Evolutionary conservation across 139 green algal species (phyloP).

Genomic region (Chlorella sp.): DNA sequence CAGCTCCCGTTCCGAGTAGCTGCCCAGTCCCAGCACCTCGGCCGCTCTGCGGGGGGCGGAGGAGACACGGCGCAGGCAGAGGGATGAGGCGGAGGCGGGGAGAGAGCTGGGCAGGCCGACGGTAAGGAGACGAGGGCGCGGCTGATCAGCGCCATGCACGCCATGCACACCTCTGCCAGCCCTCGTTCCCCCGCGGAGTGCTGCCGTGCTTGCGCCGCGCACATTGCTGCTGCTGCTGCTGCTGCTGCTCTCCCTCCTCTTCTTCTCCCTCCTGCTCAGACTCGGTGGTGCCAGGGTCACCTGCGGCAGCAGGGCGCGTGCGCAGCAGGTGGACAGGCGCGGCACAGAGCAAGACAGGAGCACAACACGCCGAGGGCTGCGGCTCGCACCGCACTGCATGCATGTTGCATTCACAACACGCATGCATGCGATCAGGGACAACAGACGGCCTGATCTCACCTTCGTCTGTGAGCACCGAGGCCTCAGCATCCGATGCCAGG

Average conservation of each 20-base stretch:
- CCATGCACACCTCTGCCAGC: slow-evolving; percentile 7
- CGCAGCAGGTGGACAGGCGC: no score
- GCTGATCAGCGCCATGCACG: background rate
- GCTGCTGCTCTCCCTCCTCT: background rate
- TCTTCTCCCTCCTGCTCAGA: background rate
- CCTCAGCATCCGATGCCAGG: background rate
- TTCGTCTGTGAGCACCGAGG: slow-evolving; percentile 11
- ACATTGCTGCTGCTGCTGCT: background rate
- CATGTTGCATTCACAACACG: no score
- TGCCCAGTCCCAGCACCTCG: slow-evolving; percentile 11
- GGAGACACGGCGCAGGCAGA: background rate
- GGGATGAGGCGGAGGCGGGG: background rate
- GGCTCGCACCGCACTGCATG: no score
- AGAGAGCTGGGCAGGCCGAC: background rate
- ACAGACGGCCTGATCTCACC: no score
- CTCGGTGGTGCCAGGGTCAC: background rate
- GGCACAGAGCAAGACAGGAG: no score
- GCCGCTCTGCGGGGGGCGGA: background rate
- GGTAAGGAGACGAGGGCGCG: background rate
- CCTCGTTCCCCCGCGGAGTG: background rate
- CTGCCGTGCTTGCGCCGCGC: background rate
- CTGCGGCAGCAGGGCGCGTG: background rate
- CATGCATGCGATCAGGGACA: no score
- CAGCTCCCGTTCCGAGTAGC: slow-evolving; percentile 11
- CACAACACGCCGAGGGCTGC: no score